Percentiles rank a stretch among this genome's conserved stretches.
Evolutionary conservation across 768 basidiomycete species (phyloP).

Genomic region (Trametes cubensis): DNA sequence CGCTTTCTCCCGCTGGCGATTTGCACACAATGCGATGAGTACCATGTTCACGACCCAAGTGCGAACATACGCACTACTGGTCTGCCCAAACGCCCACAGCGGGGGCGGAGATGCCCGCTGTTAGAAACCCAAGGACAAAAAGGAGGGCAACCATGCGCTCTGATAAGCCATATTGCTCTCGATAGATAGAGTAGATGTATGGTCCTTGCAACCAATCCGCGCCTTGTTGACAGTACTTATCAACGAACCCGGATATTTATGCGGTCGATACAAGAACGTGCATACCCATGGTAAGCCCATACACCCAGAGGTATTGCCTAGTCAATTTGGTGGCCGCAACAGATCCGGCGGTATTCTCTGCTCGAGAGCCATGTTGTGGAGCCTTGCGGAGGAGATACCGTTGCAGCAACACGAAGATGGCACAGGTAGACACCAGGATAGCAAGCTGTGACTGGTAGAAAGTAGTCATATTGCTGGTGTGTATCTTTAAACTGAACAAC

Average conservation of each 20-base stretch:
- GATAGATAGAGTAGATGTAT: constrained; percentile 75
- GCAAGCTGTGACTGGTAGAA: constrained; percentile 37
- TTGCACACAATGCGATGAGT: neutral
- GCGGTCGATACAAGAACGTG: constrained; percentile 16
- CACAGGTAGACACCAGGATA: constrained; percentile 27
- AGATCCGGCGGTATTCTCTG: neutral
- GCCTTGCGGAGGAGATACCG: constrained; percentile 26
- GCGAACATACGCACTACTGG: constrained; percentile 55
- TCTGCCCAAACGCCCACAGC: constrained; percentile 79
- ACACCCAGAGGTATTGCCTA: constrained; percentile 64
- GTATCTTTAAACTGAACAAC: no score
- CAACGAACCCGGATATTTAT: neutral
- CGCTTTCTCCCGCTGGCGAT: constrained; percentile 60
- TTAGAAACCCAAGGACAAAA: constrained; percentile 78
- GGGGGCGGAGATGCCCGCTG: constrained; percentile 70
- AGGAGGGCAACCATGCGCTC: constrained; percentile 68
- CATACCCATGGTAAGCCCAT: constrained; percentile 75
- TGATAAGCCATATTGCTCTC: constrained; percentile 64
- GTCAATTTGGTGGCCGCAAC: constrained; percentile 28
- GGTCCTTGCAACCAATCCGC: constrained; percentile 68
- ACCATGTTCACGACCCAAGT: neutral
- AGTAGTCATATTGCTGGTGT: no score
- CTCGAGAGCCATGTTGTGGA: neutral
- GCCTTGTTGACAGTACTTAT: neutral
- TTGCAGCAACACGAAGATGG: constrained; percentile 25